phyloP scores from a whole-genome alignment of 257 asterid genomes.

The Solanum pimpinellifolium region DNA sequence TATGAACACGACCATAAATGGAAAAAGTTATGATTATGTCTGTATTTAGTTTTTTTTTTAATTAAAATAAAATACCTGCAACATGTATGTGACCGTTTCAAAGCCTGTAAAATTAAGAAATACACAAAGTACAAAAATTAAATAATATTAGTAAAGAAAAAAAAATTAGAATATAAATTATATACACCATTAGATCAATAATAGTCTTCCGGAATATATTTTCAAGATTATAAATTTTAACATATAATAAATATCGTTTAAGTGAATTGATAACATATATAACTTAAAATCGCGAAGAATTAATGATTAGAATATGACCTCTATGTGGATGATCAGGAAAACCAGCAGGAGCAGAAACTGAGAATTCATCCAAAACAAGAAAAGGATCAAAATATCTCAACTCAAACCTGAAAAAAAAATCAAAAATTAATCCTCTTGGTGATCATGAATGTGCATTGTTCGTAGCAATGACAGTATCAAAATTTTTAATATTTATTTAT shows the following conservation, averaged over 20 bases:
- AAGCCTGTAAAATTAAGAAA: constrained; percentile 41
- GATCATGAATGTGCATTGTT: not conserved
- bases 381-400: constrained; percentile 75
- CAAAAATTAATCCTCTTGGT: not conserved
- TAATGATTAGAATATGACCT: constrained; percentile 27
- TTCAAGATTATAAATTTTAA: not conserved
- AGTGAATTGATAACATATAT: not conserved
- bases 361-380: constrained; percentile 76
- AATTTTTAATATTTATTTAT: not conserved
- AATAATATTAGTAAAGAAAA: not conserved
- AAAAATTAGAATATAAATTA: not conserved
- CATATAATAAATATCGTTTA: not conserved
- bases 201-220: no score
- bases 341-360: constrained; percentile 95
- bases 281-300: not conserved
- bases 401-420: constrained; percentile 47
- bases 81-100: constrained; percentile 91
- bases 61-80: constrained; percentile 43
- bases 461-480: not conserved
- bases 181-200: not conserved
- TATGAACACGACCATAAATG: not conserved
- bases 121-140: not conserved
- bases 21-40: not conserved
- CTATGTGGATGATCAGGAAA: constrained; percentile 98
- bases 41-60: not conserved